These are phyloP conservation scores for Crucibulum cyathiforme DNA, from an alignment of 1,284 basidiomycete species.

Conservation along the genomic window DNA sequence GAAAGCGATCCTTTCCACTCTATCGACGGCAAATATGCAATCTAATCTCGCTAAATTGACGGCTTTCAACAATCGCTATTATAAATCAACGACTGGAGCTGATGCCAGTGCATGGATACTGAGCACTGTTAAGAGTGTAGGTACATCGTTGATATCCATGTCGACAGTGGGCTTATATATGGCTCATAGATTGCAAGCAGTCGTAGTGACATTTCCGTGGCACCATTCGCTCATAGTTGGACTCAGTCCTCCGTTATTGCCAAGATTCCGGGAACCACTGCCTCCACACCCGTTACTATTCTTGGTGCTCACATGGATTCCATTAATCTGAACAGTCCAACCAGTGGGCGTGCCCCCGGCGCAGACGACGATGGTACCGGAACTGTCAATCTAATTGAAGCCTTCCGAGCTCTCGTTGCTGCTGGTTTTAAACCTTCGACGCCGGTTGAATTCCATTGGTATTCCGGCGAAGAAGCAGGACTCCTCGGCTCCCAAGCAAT, in stretches of 20 bases:
- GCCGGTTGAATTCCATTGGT: slow-evolving; percentile 75
- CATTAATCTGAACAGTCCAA: slow-evolving; percentile 53
- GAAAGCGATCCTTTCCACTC: slow-evolving; percentile 42
- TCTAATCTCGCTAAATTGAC: slow-evolving; percentile 43
- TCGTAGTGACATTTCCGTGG: slow-evolving; percentile 53
- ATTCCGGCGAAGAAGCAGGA: slow-evolving; percentile 71
- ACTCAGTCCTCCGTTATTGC: slow-evolving; percentile 70
- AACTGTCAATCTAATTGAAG: slow-evolving; percentile 70
- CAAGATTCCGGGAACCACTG: slow-evolving; percentile 48
- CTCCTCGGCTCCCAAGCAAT: slow-evolving; percentile 72
- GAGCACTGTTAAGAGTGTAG: slow-evolving; percentile 38
- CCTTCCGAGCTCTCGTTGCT: slow-evolving; percentile 60
- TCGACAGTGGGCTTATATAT: neutral
- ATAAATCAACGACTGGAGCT: slow-evolving; percentile 46
- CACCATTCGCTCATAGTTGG: slow-evolving; percentile 68
- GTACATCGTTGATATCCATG: slow-evolving; percentile 3
- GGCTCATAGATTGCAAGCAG: slow-evolving; percentile 39
- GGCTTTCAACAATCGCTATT: slow-evolving; percentile 54
- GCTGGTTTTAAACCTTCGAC: slow-evolving; percentile 56
- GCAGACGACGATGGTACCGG: slow-evolving; percentile 78
- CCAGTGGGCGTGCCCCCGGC: slow-evolving; percentile 60
- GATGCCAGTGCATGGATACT: slow-evolving; percentile 47
- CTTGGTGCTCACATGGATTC: slow-evolving; percentile 72
- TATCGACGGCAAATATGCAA: slow-evolving; percentile 51
- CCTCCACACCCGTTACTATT: slow-evolving; percentile 54